These are phyloP conservation scores for Paraphaeosphaeria sporulosa DNA, from an alignment of 2,329 filamentous ascomycete genomes.

Conservation along the genomic window DNA sequence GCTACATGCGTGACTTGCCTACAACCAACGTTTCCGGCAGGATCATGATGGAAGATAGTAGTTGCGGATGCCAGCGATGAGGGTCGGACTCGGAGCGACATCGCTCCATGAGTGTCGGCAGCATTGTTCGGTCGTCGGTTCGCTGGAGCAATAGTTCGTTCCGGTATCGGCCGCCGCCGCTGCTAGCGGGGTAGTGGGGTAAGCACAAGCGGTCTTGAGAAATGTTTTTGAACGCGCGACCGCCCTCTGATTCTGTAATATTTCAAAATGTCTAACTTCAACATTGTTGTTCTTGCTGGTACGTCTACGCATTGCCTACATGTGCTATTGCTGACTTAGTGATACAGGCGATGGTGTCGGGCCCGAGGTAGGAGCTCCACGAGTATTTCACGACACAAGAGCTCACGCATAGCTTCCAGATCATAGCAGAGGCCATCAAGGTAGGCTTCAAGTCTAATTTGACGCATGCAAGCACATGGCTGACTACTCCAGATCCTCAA, in stretches of 20 bases:
- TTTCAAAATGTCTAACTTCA: conserved; percentile 48
- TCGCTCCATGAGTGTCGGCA: not conserved
- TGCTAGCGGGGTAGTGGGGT: conserved; percentile 13
- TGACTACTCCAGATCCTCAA: conserved; percentile 71
- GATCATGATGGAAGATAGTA: too few relatives aligned
- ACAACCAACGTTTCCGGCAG: not conserved
- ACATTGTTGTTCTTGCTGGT: conserved; percentile 53
- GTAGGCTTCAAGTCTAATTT: conserved; percentile 54
- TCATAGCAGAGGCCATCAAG: conserved; percentile 85
- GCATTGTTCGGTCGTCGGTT: not conserved
- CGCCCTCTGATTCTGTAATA: not conserved
- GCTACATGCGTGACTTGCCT: not conserved
- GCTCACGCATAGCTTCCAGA: conserved; percentile 58
- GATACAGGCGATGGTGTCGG: conserved; percentile 50
- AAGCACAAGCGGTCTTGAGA: not conserved
- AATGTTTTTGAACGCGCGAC: conserved; percentile 11
- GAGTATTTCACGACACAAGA: conserved; percentile 5
- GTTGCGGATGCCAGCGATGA: not conserved
- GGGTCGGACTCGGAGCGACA: not conserved
- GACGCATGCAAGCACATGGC: conserved; percentile 8
- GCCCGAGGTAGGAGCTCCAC: conserved; percentile 46
- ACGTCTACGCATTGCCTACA: conserved; percentile 19
- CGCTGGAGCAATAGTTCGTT: not conserved
- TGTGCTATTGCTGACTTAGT: conserved; percentile 20
- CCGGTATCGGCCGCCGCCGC: conserved; percentile 8